phyloP scores from a whole-genome alignment of 805 yeast species.

The Suhomyces xylopsoci region DNA sequence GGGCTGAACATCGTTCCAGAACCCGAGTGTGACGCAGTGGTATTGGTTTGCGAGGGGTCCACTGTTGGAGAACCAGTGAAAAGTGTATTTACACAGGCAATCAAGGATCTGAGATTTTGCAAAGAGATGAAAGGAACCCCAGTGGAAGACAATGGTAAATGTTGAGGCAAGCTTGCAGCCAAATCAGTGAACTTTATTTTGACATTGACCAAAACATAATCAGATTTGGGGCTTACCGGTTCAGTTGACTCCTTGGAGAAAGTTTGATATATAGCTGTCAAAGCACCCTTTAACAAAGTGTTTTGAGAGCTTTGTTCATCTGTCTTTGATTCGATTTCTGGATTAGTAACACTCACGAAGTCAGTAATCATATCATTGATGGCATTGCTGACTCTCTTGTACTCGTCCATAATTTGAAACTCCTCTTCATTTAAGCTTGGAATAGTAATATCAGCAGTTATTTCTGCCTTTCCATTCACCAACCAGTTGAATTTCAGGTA shows the following conservation, averaged over 20 bases:
- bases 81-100: conserved; percentile 52
- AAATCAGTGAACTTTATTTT: conserved; percentile 62
- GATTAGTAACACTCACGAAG: conserved; percentile 17
- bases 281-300: conserved; percentile 35
- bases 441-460: conserved; percentile 68
- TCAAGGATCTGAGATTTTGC: conserved; percentile 58
- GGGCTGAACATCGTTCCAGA: not conserved
- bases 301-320: conserved; percentile 7
- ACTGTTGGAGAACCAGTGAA: conserved; percentile 2
- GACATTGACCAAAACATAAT: conserved; percentile 65
- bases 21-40: not conserved
- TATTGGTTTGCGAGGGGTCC: not conserved
- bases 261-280: conserved; percentile 41
- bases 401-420: conserved; percentile 14
- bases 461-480: conserved; percentile 64
- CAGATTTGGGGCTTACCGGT: conserved; percentile 11
- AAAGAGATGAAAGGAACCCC: conserved; percentile 55
- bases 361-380: conserved; percentile 27
- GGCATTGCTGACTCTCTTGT: conserved; percentile 23
- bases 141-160: conserved; percentile 49
- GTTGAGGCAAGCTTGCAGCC: conserved; percentile 50
- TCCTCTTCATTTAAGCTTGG: conserved; percentile 45
- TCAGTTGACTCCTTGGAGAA: conserved; percentile 20
- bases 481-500: conserved; percentile 65
- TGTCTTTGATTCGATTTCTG: not conserved